Evolutionary conservation across 768 basidiomycete genomes (phyloP), one percentile per base, ranked within the genome.

Genomic region (Leccinum pellstonianum): DNA sequence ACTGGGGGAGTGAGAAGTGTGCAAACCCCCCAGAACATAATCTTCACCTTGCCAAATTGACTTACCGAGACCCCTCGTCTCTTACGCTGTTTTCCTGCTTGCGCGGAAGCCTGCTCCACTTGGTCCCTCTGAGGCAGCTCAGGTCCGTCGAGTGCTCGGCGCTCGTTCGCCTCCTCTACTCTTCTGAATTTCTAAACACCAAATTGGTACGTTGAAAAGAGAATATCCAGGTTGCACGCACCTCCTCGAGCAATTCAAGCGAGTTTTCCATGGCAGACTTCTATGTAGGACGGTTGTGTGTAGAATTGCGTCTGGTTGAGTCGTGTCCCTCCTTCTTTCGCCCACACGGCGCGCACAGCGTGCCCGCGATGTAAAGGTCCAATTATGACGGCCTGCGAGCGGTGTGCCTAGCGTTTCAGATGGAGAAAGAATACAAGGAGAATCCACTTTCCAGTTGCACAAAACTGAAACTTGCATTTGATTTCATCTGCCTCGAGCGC

Each of bases 31-130:
- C 58, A 54, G 27, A 49, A 60, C 55, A 23, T 52, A 46, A 54
- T 19, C 59, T 76, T 59, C 52, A 86, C 85, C 79, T 85, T 81
- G 27, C 86, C 86, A 63, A 86, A 83, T 17, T 83, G 77, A 56
- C 83, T 83, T 47, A 87, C 77, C 1, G 84, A 86, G 38, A 87
- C 77, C 55, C 82, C 84, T 17, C 80, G 81, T 51, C 79, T 73
- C 58, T 79, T 76, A 43, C 72, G 70, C 53, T 76, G 79, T n/a
- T 64, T 67, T 64, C 66, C 73, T 27, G 63, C 25, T 9, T 55
- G 55, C 9, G 53, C 57, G 35, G 71, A 43, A 56, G 67, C 33
- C 33, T 33, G 61, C 67, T 68, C 62, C 55, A 62, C 52, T 49
- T 64, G 47, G 57, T 68, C 56, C 51, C 1, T 33, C 52, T 41